Evolutionary conservation across 148 eudicot genomes (phyloP), one percentile per base, ranked within the genome.

Genomic region (Dianthus caryophyllus): DNA sequence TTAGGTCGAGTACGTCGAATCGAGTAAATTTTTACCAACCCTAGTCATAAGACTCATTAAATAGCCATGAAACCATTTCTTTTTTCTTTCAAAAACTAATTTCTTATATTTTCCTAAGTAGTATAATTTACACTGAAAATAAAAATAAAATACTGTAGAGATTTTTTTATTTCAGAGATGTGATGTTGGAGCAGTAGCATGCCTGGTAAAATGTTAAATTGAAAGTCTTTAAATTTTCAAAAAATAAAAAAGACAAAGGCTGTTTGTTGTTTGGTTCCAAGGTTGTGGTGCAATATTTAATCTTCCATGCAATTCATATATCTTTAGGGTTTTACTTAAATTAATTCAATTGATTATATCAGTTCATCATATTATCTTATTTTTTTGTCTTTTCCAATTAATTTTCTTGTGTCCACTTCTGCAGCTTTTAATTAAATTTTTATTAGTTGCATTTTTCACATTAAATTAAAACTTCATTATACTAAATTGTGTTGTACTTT

Each of bases 121-220:
- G 38, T 2, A 7, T 33, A 33, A 33, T 33, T 33, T 2, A 2
- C 7, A 2, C 7, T 2, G 38, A 27, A 27, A 13, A 5, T 14
- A 27, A 56, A 15, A 27, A 2, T 25, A 27, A 38, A 62, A 46
- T 20, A 80, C 78, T 81, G 84, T 76, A 74, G 80, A 71, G 77
- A 77, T 77, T 60, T 74, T 60, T 74, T 77, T 52, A 71, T 71
- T 68, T 25, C 60, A 71, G 71, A 55, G 78, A 81, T 71, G 81
- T 77, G 81, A 81, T 74, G 75, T n/a, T 59, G 63, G 52, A 64
- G 77, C 80, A 80, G 75, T 9, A 65, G 39, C 43, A 69, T 65
- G 75, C 70, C 78, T 64, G 71, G 46, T 38, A 18, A 64, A 48
- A 18, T 49, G 26, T 66, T 64, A 17, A 58, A 33, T 31, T 22